phyloP scores from a whole-genome alignment of 805 yeast species.

The Cyberlindnera mrakii region DNA sequence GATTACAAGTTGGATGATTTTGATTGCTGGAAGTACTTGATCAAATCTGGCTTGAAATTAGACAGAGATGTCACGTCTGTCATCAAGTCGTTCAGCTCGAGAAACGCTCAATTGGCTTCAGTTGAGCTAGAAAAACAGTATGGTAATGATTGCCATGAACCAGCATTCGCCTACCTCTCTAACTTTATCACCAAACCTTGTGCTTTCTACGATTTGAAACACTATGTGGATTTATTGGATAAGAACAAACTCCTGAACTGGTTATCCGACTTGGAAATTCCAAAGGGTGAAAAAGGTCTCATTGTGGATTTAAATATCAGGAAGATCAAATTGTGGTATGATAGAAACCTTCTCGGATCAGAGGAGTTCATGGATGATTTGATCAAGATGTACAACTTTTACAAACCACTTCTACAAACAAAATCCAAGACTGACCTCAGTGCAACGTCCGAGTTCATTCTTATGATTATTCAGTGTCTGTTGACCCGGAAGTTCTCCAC shows the following conservation, averaged over 20 bases:
- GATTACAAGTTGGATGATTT: conserved; percentile 62
- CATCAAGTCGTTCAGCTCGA: conserved; percentile 31
- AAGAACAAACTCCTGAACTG: conserved; percentile 11
- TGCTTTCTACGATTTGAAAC: conserved; percentile 54
- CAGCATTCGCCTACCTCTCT: conserved; percentile 32
- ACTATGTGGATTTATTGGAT: conserved; percentile 20
- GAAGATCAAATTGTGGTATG: conserved; percentile 41
- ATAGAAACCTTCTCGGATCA: conserved; percentile 16
- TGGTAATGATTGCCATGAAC: conserved; percentile 16
- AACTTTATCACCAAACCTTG: conserved; percentile 52
- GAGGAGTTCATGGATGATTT: conserved; percentile 26
- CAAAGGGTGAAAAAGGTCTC: conserved; percentile 17
- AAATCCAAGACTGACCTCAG: conserved; percentile 65
- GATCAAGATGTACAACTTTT: conserved; percentile 34
- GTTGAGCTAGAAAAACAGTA: conserved; percentile 36
- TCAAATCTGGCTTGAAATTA: conserved; percentile 37
- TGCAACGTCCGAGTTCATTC: conserved; percentile 57
- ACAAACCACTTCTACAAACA: conserved; percentile 29
- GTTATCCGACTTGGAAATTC: conserved; percentile 20
- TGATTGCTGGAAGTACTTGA: conserved; percentile 60
- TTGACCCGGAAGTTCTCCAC: conserved; percentile 19
- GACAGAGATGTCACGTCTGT: conserved; percentile 28
- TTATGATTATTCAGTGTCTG: conserved; percentile 43
- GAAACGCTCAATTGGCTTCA: conserved; percentile 53
- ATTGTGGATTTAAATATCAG: conserved; percentile 34